These are phyloP conservation scores for Clausena lansium DNA, from an alignment of 345 rosid species.

Conservation along the genomic window DNA sequence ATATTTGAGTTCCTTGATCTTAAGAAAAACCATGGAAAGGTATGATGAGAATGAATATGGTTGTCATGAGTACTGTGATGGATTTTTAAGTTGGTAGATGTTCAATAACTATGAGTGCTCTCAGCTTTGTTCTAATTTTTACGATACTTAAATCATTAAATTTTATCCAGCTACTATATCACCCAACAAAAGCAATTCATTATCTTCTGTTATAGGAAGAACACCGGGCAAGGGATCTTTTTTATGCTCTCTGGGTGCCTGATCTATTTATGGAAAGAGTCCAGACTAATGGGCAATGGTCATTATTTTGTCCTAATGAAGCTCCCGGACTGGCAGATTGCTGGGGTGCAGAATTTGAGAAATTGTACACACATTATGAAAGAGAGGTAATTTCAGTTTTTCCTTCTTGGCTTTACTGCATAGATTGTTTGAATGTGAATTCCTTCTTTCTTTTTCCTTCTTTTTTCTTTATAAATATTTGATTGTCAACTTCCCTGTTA, in stretches of 20 bases:
- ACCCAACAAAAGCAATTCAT: neutral
- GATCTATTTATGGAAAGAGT: constrained; percentile 94
- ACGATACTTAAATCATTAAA: neutral
- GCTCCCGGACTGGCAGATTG: constrained; percentile 83
- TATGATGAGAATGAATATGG: neutral
- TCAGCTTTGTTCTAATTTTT: neutral
- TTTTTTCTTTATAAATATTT: neutral
- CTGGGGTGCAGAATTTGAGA: constrained; percentile 82
- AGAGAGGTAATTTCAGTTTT: constrained; percentile 38
- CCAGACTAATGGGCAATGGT: constrained; percentile 66
- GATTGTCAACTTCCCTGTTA: neutral
- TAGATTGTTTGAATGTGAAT: neutral
- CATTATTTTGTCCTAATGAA: constrained; percentile 82
- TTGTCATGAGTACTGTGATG: neutral
- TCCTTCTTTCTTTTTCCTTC: neutral
- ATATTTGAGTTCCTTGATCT: constrained; percentile 71
- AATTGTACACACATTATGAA: constrained; percentile 58
- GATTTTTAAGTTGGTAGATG: neutral
- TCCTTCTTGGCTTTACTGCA: neutral
- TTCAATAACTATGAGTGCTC: neutral
- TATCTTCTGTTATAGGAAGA: constrained; percentile 51
- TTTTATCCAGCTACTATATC: neutral
- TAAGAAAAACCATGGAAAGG: constrained; percentile 80
- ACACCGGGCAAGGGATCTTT: constrained; percentile 77
- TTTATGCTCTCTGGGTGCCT: constrained; percentile 87